phyloP scores from a whole-genome alignment of 148 eudicot genomes.

The Diospyros kaki region DNA sequence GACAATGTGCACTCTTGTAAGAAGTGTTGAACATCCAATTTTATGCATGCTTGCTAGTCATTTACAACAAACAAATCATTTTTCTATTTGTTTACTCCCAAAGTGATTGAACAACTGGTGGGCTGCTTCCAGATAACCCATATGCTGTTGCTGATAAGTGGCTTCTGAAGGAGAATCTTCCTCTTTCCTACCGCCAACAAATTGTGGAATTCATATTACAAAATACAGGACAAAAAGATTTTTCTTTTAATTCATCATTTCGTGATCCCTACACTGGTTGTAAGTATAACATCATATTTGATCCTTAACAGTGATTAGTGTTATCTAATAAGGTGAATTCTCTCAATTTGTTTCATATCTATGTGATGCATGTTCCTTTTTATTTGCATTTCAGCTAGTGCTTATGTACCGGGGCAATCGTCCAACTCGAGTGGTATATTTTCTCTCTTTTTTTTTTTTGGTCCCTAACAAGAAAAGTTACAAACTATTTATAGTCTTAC shows the following conservation, averaged over 20 bases:
- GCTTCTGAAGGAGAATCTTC: constrained; percentile 90
- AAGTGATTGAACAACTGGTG: constrained; percentile 11
- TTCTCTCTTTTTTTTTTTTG: neutral
- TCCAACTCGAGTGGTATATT: constrained; percentile 54
- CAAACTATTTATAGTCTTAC: neutral
- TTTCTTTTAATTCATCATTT: constrained; percentile 72
- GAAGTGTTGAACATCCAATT: neutral
- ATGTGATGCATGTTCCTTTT: neutral
- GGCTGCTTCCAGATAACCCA: constrained; percentile 63
- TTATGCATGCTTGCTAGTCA: neutral
- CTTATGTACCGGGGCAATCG: constrained; percentile 79
- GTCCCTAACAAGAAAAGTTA: neutral
- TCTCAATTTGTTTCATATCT: constrained; percentile 12
- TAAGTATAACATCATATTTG: constrained; percentile 30
- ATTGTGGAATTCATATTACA: constrained; percentile 84
- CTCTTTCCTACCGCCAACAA: constrained; percentile 85
- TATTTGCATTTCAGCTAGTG: constrained; percentile 66
- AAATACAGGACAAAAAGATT: constrained; percentile 72
- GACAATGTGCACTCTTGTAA: neutral
- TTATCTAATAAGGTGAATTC: constrained; percentile 4
- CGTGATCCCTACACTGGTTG: constrained; percentile 96
- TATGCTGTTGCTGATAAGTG: constrained; percentile 91
- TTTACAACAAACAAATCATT: neutral
- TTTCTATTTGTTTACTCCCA: neutral
- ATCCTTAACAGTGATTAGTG: neutral